Base-by-base conservation (phyloP, 1,139 yeast genomes). In the Blastobotrys apis region DNA sequence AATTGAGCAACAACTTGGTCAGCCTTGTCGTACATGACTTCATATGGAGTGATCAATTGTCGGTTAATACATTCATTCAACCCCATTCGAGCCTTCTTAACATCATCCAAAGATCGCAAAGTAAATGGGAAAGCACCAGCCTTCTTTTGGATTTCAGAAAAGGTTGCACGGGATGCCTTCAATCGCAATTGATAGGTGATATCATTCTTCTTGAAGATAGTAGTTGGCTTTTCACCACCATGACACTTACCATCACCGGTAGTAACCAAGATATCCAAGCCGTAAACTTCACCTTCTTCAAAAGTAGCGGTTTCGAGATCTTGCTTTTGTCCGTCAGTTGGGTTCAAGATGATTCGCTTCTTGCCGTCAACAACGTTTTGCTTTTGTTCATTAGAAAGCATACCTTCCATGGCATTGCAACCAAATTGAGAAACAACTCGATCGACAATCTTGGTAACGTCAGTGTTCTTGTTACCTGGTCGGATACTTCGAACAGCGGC, bases 251-350 rank as follows among this genome's bases (percentile, higher is more conserved):
- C 94, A 46, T 72, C 75, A 16, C 82, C 78, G 42, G 87, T 73
- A 22, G 86, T 76, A 52, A 84, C 73, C 56, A 84, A 73, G 50
- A 84, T 74, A 59, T 84, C 94, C 57, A 84, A 71, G 41, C 92
- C 94, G 62, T 78, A 84, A 37, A 84, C 92, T 62, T 84, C 90
- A 60, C 81, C 80, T 63, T 80, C 86, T 63, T 78, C 87, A 57
- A 84, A 83, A 59, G 75, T 78, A 62, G 71, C 68, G 41, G 86
- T 72, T 51, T 79, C 84, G 63, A 81, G 75, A 61, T 76, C 82
- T 54, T 66, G 66, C 65, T 75, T 78, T 71, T 83, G 85, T 56
- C 72, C 73, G 59, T 81, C 85, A 50, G 77, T 69, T 53, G 94
- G 94, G 70, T 84, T 84, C 54, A 84, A 68, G 59, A 84, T 81